A percentile compares a stretch with the other conserved stretches of the same genome.
phyloP scores from a whole-genome alignment of 1,139 yeast genomes.

The Candida sojae region DNA sequence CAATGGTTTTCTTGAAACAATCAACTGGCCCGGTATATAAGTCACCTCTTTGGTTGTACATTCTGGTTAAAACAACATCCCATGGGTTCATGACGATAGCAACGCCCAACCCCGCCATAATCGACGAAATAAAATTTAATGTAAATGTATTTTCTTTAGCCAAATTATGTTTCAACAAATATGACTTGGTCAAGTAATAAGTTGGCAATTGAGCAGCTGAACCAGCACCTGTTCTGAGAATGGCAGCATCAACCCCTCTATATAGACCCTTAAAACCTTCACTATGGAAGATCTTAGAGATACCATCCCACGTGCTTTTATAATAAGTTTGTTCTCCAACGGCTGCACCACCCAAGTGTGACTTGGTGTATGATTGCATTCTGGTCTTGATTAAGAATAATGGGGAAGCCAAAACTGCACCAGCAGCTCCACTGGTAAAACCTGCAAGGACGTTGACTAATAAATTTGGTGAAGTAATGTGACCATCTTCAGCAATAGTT shows the following conservation, averaged over 20 bases:
- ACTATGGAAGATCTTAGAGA: slow-evolving; percentile 55
- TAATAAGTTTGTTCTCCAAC: slow-evolving; percentile 95
- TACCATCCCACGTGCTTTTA: slow-evolving; percentile 66
- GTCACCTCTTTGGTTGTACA: slow-evolving; percentile 91
- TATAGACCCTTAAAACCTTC: slow-evolving; percentile 83
- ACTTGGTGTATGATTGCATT: slow-evolving; percentile 83
- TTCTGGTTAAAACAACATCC: slow-evolving; percentile 92
- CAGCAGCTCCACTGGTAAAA: slow-evolving; percentile 81
- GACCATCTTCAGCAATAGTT: slow-evolving; percentile 19
- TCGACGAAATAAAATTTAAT: slow-evolving; percentile 73
- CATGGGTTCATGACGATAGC: slow-evolving; percentile 96
- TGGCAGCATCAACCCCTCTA: slow-evolving; percentile 94
- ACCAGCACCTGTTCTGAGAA: slow-evolving; percentile 92
- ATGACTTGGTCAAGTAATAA: slow-evolving; percentile 73
- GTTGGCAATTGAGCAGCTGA: slow-evolving; percentile 96
- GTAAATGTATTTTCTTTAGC: slow-evolving; percentile 63
- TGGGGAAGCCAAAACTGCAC: slow-evolving; percentile 90
- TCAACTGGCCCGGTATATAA: slow-evolving; percentile 85
- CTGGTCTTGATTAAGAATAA: slow-evolving; percentile 89
- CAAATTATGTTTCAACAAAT: slow-evolving; percentile 49
- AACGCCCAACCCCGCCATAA: slow-evolving; percentile 87
- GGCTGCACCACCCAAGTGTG: slow-evolving; percentile 40
- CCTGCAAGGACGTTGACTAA: slow-evolving; percentile 80
- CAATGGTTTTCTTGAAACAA: slow-evolving; percentile 80
- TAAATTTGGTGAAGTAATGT: slow-evolving; percentile 47